Conservation (phyloP, 805 yeast species). For the Monosporozyma solicola region DNA sequence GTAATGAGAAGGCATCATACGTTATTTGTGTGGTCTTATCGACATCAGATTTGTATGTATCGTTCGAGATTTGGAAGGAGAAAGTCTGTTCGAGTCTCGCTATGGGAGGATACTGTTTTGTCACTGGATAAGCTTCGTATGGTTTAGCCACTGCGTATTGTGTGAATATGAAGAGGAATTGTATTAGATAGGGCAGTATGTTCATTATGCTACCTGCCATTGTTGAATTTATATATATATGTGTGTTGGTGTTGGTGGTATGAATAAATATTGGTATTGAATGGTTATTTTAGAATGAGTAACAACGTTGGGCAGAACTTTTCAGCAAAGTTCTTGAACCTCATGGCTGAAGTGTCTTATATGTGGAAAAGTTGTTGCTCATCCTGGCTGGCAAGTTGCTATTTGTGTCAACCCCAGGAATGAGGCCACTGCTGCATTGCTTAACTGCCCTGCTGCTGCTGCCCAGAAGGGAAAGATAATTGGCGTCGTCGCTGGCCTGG, state of each 20-base stretch:
- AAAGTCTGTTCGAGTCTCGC: constrained; percentile 62
- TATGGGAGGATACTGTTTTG: constrained; percentile 78
- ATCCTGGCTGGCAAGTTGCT: neutral
- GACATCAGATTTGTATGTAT: constrained; percentile 50
- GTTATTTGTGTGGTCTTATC: constrained; percentile 35
- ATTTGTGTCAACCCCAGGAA: neutral
- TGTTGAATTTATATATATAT: neutral
- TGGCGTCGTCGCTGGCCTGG: neutral
- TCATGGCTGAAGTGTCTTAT: neutral
- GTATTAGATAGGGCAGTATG: neutral
- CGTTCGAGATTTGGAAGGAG: constrained; percentile 55
- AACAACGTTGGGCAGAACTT: neutral
- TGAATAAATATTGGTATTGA: too few relatives aligned
- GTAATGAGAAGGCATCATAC: constrained; percentile 52
- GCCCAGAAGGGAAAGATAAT: neutral
- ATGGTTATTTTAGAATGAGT: too few relatives aligned
- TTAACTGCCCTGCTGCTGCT: neutral
- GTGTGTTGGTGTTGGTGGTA: too few relatives aligned
- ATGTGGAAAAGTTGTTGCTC: neutral
- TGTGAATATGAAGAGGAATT: neutral
- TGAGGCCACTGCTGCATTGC: neutral
- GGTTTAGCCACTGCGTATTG: constrained; percentile 7
- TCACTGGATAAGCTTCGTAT: constrained; percentile 28
- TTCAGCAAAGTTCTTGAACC: neutral
- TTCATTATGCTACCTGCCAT: neutral